Evolutionary conservation across 2,329 filamentous ascomycete species (phyloP).

Genomic region (Diaporthe helianthi): DNA sequence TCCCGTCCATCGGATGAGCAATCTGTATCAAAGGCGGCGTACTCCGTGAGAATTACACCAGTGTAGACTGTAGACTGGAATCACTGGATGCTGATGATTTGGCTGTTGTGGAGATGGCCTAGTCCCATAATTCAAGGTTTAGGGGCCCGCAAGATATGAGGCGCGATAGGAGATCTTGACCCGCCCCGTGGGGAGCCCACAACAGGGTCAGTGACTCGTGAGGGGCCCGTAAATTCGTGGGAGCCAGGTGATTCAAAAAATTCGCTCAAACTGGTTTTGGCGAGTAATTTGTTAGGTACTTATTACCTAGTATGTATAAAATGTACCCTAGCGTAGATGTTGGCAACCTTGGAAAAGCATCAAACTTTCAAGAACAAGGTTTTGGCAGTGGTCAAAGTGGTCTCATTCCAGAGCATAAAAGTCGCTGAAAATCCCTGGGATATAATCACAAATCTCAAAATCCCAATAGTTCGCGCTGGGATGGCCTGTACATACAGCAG

Average conservation of each 20-base stretch:
- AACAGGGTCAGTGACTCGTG: slow-evolving; percentile 23
- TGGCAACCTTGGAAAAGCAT: background rate
- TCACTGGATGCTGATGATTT: background rate
- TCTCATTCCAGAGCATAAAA: background rate
- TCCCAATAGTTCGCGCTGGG: background rate
- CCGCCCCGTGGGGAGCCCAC: background rate
- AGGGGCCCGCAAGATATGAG: background rate
- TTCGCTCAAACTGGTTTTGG: too few species aligned
- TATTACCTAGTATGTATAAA: too few species aligned
- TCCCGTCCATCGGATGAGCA: background rate
- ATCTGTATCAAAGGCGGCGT: slow-evolving; percentile 3
- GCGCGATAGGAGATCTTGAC: slow-evolving; percentile 11
- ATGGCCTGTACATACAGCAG: background rate
- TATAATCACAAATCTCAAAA: background rate
- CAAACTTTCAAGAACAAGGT: slow-evolving; percentile 6
- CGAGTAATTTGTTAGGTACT: too few species aligned
- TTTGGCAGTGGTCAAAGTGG: background rate
- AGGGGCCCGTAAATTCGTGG: background rate
- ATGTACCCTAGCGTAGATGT: too few species aligned
- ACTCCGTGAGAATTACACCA: background rate
- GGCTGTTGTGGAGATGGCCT: background rate
- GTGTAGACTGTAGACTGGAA: too few species aligned
- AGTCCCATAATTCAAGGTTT: background rate
- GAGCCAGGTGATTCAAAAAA: background rate
- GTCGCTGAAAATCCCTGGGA: background rate